phyloP scores from a whole-genome alignment of 2,329 filamentous ascomycete species.

The Aspergillus proliferans region DNA sequence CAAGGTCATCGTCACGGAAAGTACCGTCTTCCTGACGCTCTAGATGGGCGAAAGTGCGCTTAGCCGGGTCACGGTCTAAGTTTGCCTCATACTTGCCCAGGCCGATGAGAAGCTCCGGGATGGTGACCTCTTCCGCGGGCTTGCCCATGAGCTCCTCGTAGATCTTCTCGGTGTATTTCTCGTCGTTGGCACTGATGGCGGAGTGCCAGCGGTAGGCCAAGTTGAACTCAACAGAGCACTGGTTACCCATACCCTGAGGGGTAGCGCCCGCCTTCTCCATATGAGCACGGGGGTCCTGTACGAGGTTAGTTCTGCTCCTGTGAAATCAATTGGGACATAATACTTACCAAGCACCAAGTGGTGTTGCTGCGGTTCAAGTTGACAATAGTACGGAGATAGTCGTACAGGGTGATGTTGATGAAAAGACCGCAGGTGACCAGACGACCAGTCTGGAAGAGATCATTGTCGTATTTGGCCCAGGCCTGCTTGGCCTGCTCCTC shows the following conservation, averaged over 20 bases:
- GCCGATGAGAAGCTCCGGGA: constrained; percentile 56
- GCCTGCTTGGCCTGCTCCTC: constrained; percentile 45
- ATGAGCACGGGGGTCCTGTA: constrained; percentile 61
- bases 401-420: constrained; percentile 70
- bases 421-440: constrained; percentile 70
- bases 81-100: constrained; percentile 57
- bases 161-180: constrained; percentile 70
- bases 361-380: constrained; percentile 67
- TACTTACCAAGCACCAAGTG: constrained; percentile 61
- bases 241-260: constrained; percentile 69
- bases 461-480: constrained; percentile 67
- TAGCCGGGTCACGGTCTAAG: constrained; percentile 59
- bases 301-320: not conserved
- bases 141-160: constrained; percentile 60
- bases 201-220: constrained; percentile 85
- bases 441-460: constrained; percentile 71
- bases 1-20: constrained; percentile 71
- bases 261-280: constrained; percentile 57
- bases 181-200: constrained; percentile 67
- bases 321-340: no score
- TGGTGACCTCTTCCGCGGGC: constrained; percentile 49
- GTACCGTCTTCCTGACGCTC: constrained; percentile 59
- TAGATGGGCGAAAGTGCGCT: constrained; percentile 63
- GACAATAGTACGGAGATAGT: constrained; percentile 73
- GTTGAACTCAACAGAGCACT: constrained; percentile 84